Evolutionary conservation across 2,329 filamentous ascomycete species (phyloP), one percentile per base, ranked within the genome.

Genomic region (Colletotrichum sp.): DNA sequence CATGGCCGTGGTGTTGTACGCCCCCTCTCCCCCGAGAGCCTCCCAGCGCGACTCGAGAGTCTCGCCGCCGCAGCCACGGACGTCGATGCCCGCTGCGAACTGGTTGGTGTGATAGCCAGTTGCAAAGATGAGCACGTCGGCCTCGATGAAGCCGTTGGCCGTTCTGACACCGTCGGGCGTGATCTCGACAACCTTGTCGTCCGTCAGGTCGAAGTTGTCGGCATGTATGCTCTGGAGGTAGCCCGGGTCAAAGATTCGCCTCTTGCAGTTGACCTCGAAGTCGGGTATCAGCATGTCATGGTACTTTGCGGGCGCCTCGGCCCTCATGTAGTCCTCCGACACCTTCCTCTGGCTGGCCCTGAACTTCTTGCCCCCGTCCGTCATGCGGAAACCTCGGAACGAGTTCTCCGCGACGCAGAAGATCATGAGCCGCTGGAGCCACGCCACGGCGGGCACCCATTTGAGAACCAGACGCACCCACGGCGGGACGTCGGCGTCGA

Each of bases 241-340:
- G 3, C 85, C 85, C 7, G 88, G 85, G 75, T 93, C 91, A 71
- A 90, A 89, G 74, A 94, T 89, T 13, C 91, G 87, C 21, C 92
- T 85, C 84, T 93, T 94, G 84, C 92, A 93, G 6, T 92, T 91
- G n/a, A 93, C 83, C 62, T 88, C 86, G 72, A 92, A 93, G 71
- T 93, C 88, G 1, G 92, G 92, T 1, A 91, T 90, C 62, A 94
- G 82, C 7, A 92, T 86, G 57, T 92, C 89, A 76, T 91, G 90
- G 76, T 93, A 94, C 81, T 92, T 89, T 67, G 88, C 83, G 0
- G 92, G 92, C 0, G 89, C 90, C 3, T 82, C 84, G 10, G 82
- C 80, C 72, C 86, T 79, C 86, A 87, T 80, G 79, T 83, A 86
- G 18, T n/a, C 82, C 76, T 89, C 88, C 5, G 87, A 81, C 13